Evolutionary conservation across 2,329 filamentous ascomycete species (phyloP), one percentile per base, ranked within the genome.

Genomic region (Colletotrichum tanaceti): DNA sequence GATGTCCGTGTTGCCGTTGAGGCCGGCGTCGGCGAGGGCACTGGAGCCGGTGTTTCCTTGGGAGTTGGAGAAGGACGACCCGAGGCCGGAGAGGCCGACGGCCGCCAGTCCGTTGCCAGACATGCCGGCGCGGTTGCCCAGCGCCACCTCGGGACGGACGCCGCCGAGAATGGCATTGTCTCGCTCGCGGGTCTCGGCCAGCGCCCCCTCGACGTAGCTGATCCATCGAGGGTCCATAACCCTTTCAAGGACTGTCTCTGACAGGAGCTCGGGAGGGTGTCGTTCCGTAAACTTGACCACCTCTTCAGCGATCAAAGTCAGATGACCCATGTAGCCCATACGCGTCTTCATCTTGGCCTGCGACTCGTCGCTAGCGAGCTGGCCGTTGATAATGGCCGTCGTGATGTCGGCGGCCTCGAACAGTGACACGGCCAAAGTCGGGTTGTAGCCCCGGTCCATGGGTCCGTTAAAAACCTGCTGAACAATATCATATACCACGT

Each of bases 391-490:
- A 75, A 99, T 98, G 72, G 93, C 91, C 70, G 93, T 91, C 2
- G 95, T 98, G 71, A 99, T 90, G 72, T 94, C 90, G 16, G 94
- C 95, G 58, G 90, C 91, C 76, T 97, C 93, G 75, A 99, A 99
- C 22, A 99, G 88, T 73, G 97, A 95, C 68, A 98, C 91, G 14
- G 96, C 95, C 59, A 99, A 84, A 55, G 89, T 91, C 13, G 93
- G 90, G 79, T 99, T 99, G 81, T 91, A 98, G 35, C 96, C 94
- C 69, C 94, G 91, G 74, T 98, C 95, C 92, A 99, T 97, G 0
- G 94, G 94, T 10, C 96, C 96, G 77, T 99, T 99, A 80, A 99
- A 98, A 1, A 99, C 96, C 82, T 99, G 96, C 79, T 99, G 96
- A 50, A 99, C 93, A 75, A 99, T 94, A 78, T 99, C 96, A 77